Base-by-base conservation (phyloP, 352 stramenopile species). In the Globisporangium abappressorium region DNA sequence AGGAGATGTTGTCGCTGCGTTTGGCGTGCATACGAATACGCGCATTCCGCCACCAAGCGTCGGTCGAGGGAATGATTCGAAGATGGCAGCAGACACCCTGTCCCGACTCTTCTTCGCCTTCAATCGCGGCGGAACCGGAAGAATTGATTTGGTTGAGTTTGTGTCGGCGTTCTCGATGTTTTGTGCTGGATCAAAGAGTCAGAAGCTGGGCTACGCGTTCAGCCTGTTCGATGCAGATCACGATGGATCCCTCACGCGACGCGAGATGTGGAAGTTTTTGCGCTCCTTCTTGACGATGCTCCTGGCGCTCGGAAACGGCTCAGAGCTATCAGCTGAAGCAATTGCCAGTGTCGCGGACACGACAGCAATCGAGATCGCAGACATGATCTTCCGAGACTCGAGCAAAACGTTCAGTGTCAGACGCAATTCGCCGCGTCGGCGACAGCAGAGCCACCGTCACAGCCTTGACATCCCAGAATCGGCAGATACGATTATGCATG, bases 221-320 rank as follows among this genome's bases (percentile, higher is more conserved):
- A 79, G 79, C 11, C 57, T 97, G n/a, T 98, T 98, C 70, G 95
- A 98, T 68, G 76, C 84, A 33, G 90, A 98, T 70, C 84, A 87
- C 71, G 85, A 98, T 66, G 91, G 93, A 6, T 86, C 85, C 15
- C 76, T 99, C n/a, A 96, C 89, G 12, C 80, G 85, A n/a, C 79
- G 89, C 46, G 93, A 98, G 60, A 94, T 98, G 75, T 95, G 83
- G 73, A 94, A 92, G 61, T 99, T 97, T 74, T 62, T 99, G 33
- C 85, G 93, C 6, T 98, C 94, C 2, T 99, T 98, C 73, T 73
- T 99, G 54, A 96, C 95, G 2, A 95, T 98, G 73, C 73, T 99
- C 11, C 80, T 98, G 8, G 97, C 94, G 14, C 92, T 98, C 26
- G 97, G 95, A 62, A 98, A 98, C 57, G 90, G 85, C 12, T 87